These are phyloP conservation scores for Ceratobasidium sp. DNA, from an alignment of 1,284 basidiomycete genomes.

Conservation along the genomic window DNA sequence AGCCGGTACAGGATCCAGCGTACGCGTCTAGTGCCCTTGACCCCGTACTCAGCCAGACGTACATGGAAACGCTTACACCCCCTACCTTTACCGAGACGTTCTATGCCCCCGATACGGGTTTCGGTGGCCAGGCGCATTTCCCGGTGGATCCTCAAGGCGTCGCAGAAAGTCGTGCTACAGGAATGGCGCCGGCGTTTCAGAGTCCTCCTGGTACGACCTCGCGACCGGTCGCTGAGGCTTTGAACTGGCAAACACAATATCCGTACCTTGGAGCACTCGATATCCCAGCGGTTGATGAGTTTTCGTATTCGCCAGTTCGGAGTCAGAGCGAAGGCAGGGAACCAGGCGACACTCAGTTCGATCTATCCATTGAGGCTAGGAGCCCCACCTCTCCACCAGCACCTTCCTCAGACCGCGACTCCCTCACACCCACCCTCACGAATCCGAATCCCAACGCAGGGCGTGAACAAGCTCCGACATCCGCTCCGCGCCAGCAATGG, in stretches of 20 bases:
- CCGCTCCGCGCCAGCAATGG: constrained; percentile 33
- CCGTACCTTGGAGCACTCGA: constrained; percentile 43
- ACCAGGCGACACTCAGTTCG: not conserved
- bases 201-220: constrained; percentile 11
- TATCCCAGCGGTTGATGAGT: constrained; percentile 32
- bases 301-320: constrained; percentile 32
- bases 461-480: constrained; percentile 16
- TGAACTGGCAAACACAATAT: constrained; percentile 39
- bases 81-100: constrained; percentile 29
- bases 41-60: constrained; percentile 12
- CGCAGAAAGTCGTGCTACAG: not conserved
- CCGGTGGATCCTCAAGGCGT: constrained; percentile 19
- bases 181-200: constrained; percentile 9
- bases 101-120: constrained; percentile 31
- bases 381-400: constrained; percentile 36
- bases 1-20: constrained; percentile 20
- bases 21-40: constrained; percentile 35
- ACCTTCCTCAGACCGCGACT: constrained; percentile 43
- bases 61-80: constrained; percentile 15
- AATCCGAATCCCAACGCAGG: constrained; percentile 20
- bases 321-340: constrained; percentile 17
- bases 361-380: not conserved
- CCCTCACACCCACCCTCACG: constrained; percentile 40
- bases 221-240: constrained; percentile 2
- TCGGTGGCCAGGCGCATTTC: constrained; percentile 29